A percentile compares a stretch with the other conserved stretches of the same genome.
These are phyloP conservation scores for Termitomyces sp. DNA, from an alignment of 768 basidiomycete species.

Conservation along the genomic window DNA sequence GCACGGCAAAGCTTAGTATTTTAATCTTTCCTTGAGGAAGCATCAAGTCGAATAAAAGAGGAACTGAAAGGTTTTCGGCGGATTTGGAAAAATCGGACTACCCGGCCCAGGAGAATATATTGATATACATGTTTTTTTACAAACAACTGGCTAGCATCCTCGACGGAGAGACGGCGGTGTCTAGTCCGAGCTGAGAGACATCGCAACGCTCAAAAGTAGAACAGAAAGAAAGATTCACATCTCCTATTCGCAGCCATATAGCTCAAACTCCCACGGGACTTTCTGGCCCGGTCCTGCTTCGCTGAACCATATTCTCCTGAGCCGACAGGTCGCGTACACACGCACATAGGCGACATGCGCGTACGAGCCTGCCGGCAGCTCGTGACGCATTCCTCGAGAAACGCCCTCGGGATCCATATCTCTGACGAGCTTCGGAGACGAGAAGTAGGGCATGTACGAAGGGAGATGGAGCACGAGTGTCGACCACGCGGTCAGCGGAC, in stretches of 20 bases:
- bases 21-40: too few relatives aligned
- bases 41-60: not conserved
- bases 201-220: too few relatives aligned
- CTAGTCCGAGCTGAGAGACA: too few relatives aligned
- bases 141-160: too few relatives aligned
- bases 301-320: conserved; percentile 74
- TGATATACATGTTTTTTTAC: too few relatives aligned
- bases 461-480: conserved; percentile 60
- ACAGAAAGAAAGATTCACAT: too few relatives aligned
- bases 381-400: conserved; percentile 13
- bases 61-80: not conserved
- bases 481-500: conserved; percentile 63
- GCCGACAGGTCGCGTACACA: conserved; percentile 72
- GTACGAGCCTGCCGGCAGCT: conserved; percentile 47
- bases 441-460: conserved; percentile 54
- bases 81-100: not conserved
- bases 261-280: conserved; percentile 70
- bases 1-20: not conserved
- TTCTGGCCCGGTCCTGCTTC: conserved; percentile 45
- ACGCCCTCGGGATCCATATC: conserved; percentile 14
- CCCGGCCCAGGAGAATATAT: too few relatives aligned
- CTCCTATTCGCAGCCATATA: not conserved
- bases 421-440: conserved; percentile 33
- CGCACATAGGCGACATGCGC: conserved; percentile 69
- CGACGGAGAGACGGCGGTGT: too few relatives aligned